Evolutionary conservation across 352 stramenopile species (phyloP), one percentile per base, ranked within the genome.

Genomic region (Globisporangium heterothallicum): DNA sequence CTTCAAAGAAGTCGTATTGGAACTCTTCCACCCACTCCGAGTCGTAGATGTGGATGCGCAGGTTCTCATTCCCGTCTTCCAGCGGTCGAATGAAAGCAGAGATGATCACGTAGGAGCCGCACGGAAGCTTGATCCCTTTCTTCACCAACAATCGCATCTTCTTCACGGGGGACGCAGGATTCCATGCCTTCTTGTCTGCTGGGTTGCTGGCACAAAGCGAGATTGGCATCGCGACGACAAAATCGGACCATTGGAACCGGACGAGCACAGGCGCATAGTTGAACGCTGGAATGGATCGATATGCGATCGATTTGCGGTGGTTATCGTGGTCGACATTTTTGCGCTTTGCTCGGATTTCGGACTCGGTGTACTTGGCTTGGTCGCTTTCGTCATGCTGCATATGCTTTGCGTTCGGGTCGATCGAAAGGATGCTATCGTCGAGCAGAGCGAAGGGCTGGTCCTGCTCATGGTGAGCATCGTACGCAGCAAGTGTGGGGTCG

Each of bases 201-300:
- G 43, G 18, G 26, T 36, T 24, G 16, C 41, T 52, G 21, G 38
- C n/a, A n/a, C n/a, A 60, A 3, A 55, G 24, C 8, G 61, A 50
- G 29, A 86, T 74, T 0, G 77, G 73, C 5, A 59, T 77, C 5
- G 78, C 78, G 14, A 88, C 67, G 7, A 88, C 74, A 30, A 88
- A 88, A 44, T 86, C 74, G 0, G 74, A 86, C 74, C 78, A 86
- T 52, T 88, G 72, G 49, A 88, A 86, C 30, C 84, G 74, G 50
- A 88, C 77, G 12, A 68, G 22, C 30, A 88, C 66, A 0, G 73
- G 73, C 35, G 72, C 62, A 54, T 86, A 86, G 32, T 86, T 86
- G 53, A 88, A 88, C 8, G 74, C 68, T 18, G 77, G 77, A 21
- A 83, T 85, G 19, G 66, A 70, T 16, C 72, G 74, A 19, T 71